Percentiles rank a stretch among this genome's conserved stretches.
Evolutionary conservation across 2,329 filamentous ascomycete genomes (phyloP).

Genomic region (Hirsutella rhossiliensis): DNA sequence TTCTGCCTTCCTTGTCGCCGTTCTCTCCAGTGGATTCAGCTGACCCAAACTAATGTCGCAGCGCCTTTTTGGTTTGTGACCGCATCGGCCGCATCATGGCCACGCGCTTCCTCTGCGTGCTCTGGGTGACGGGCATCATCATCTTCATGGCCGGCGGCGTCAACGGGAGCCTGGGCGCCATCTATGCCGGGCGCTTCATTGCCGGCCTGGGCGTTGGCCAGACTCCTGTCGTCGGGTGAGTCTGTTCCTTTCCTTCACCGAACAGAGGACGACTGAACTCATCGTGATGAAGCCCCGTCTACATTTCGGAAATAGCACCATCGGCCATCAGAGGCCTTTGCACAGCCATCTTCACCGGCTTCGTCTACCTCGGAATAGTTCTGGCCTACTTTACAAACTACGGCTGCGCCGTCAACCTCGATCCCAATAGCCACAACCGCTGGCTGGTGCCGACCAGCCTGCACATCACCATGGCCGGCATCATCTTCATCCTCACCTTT

Average conservation of each 20-base stretch:
- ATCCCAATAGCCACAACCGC: slow-evolving; percentile 30
- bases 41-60: slow-evolving; percentile 11
- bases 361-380: slow-evolving; percentile 66
- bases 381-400: slow-evolving; percentile 69
- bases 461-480: slow-evolving; percentile 64
- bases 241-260: neutral
- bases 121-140: slow-evolving; percentile 46
- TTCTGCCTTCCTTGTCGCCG: neutral
- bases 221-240: slow-evolving; percentile 48
- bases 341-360: slow-evolving; percentile 41
- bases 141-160: slow-evolving; percentile 42
- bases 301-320: slow-evolving; percentile 61
- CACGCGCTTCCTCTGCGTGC: slow-evolving; percentile 40
- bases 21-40: neutral
- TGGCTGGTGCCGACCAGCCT: slow-evolving; percentile 61
- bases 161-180: slow-evolving; percentile 39
- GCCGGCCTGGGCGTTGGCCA: slow-evolving; percentile 55
- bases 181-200: slow-evolving; percentile 56
- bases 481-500: slow-evolving; percentile 60
- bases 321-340: slow-evolving; percentile 60
- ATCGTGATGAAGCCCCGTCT: slow-evolving; percentile 38
- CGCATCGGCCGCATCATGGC: slow-evolving; percentile 52
- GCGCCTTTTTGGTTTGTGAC: slow-evolving; percentile 47
- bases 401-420: slow-evolving; percentile 39
- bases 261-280: neutral